A percentile compares a stretch with the other conserved stretches of the same genome.
These are phyloP conservation scores for Trametes cinnabarina DNA, from an alignment of 768 basidiomycete genomes.

Conservation along the genomic window DNA sequence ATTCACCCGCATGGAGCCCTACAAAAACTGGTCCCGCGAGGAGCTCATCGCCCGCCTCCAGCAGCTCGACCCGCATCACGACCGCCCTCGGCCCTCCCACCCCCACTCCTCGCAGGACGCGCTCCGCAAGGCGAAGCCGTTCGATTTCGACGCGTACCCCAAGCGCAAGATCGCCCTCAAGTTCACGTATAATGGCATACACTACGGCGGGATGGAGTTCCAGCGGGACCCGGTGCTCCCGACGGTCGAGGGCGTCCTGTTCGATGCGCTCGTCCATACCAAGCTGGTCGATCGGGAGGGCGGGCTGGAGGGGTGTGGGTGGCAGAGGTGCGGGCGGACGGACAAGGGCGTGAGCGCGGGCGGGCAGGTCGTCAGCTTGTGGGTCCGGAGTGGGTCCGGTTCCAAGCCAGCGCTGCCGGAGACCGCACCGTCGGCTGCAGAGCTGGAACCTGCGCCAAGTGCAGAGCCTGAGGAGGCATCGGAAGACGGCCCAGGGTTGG, in stretches of 20 bases:
- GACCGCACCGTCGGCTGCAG: conserved; percentile 16
- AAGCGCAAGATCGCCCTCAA: conserved; percentile 90
- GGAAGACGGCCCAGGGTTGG: conserved; percentile 28
- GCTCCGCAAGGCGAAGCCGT: conserved; percentile 38
- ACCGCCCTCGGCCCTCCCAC: conserved; percentile 16
- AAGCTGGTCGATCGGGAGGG: conserved; percentile 70
- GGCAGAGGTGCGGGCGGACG: conserved; percentile 90
- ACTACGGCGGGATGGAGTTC: conserved; percentile 86
- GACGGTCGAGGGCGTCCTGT: conserved; percentile 88
- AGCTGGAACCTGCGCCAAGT: background rate
- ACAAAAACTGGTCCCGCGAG: conserved; percentile 61
- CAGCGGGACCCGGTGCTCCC: conserved; percentile 72
- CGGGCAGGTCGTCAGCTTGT: conserved; percentile 90
- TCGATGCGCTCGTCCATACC: conserved; percentile 74
- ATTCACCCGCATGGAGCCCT: conserved; percentile 39
- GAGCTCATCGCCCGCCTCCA: conserved; percentile 66
- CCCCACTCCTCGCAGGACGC: conserved; percentile 2
- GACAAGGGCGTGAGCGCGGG: conserved; percentile 94
- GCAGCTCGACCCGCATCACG: conserved; percentile 46
- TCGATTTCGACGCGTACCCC: conserved; percentile 67
- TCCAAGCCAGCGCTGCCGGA: background rate
- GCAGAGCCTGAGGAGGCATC: background rate
- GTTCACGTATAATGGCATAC: conserved; percentile 90
- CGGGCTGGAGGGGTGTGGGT: conserved; percentile 84
- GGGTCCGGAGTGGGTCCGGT: conserved; percentile 73